phyloP scores from a whole-genome alignment of 805 yeast species.

The Clavispora asparagi region DNA sequence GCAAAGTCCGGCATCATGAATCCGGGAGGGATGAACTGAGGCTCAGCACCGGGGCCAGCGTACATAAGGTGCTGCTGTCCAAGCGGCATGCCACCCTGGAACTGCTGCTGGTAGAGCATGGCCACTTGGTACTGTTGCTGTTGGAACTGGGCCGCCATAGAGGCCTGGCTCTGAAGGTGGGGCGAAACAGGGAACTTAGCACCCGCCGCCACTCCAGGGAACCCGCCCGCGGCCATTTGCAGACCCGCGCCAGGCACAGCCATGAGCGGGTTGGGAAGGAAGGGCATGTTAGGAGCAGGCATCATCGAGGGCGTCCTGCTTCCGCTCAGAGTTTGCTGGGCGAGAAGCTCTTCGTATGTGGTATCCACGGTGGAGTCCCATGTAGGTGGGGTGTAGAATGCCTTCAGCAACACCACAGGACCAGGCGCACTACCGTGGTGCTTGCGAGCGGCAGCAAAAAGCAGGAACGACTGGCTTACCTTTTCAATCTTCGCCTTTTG shows the following conservation, averaged over 20 bases:
- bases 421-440: conserved; percentile 16
- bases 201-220: conserved; percentile 9
- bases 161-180: conserved; percentile 25
- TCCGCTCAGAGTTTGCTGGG: conserved; percentile 22
- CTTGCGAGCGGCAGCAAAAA: conserved; percentile 44
- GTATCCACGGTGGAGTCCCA: conserved; percentile 62
- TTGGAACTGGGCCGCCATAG: conserved; percentile 31
- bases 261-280: conserved; percentile 28
- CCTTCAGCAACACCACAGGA: conserved; percentile 45
- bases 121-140: conserved; percentile 36
- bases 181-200: conserved; percentile 22
- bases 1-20: conserved; percentile 23
- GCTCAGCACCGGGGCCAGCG: conserved; percentile 25
- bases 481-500: conserved; percentile 31
- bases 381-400: conserved; percentile 72
- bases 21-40: conserved; percentile 26
- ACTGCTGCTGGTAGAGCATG: conserved; percentile 34
- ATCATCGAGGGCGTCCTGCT: conserved; percentile 13
- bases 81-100: conserved; percentile 26
- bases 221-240: conserved; percentile 15
- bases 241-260: conserved; percentile 15
- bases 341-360: conserved; percentile 49
- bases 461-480: conserved; percentile 44
- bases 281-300: conserved; percentile 18
- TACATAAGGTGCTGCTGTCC: conserved; percentile 33